Evolutionary conservation across 2,329 filamentous ascomycete genomes (phyloP).

Genomic region (Ceratocystis lukuohia): DNA sequence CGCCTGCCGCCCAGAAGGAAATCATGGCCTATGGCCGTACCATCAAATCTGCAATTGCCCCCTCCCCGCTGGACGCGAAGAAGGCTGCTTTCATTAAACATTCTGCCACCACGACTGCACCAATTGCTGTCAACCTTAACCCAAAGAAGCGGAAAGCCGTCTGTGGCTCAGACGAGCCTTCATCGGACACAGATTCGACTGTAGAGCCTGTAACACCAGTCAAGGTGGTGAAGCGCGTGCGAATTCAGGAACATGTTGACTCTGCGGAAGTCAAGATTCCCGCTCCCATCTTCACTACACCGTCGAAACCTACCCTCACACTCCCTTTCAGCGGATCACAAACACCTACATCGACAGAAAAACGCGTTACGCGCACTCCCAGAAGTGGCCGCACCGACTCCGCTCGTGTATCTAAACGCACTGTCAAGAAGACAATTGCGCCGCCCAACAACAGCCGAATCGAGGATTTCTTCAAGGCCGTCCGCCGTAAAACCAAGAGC

Average conservation of each 20-base stretch:
- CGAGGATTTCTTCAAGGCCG: slow-evolving; percentile 30
- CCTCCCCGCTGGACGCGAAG: slow-evolving; percentile 25
- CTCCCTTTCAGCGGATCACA: slow-evolving; percentile 5
- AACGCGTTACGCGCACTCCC: slow-evolving; percentile 17
- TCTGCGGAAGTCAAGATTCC: slow-evolving; percentile 6
- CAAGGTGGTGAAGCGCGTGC: slow-evolving; percentile 17
- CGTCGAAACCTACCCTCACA: slow-evolving; percentile 7
- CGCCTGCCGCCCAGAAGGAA: slow-evolving; percentile 14
- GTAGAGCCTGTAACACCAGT: slow-evolving; percentile 10
- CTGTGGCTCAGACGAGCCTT: slow-evolving; percentile 23
- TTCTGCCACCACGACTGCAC: not conserved
- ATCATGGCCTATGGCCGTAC: slow-evolving; percentile 17
- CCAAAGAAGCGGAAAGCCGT: slow-evolving; percentile 31
- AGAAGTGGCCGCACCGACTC: slow-evolving; percentile 18
- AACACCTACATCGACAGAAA: slow-evolving; percentile 13
- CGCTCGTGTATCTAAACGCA: slow-evolving; percentile 16
- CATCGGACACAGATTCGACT: slow-evolving; percentile 9
- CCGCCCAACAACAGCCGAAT: slow-evolving; percentile 23
- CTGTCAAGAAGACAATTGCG: slow-evolving; percentile 19
- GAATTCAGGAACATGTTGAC: slow-evolving; percentile 18
- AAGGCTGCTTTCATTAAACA: slow-evolving; percentile 22
- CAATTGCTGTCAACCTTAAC: slow-evolving; percentile 21
- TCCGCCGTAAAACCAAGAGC: slow-evolving; percentile 22
- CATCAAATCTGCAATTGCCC: slow-evolving; percentile 21
- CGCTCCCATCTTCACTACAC: slow-evolving; percentile 13